Percentiles rank a stretch among this genome's conserved stretches.
These are phyloP conservation scores for Kwoniella sp. DNA, from an alignment of 768 basidiomycete species.

Conservation along the genomic window DNA sequence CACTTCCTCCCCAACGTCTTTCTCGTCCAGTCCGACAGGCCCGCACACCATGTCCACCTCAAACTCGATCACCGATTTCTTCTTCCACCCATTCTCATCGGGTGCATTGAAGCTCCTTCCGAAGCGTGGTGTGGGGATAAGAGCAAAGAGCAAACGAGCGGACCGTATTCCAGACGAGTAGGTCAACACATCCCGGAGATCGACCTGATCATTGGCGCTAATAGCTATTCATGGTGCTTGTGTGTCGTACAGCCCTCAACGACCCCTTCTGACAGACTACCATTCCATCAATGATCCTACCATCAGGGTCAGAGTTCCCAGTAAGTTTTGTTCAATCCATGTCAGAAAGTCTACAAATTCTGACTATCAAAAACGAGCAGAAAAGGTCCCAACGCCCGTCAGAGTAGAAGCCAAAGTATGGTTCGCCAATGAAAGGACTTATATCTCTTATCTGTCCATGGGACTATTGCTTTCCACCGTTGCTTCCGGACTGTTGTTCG, in stretches of 20 bases:
- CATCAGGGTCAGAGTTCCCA: slow-evolving; percentile 44
- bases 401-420: slow-evolving; percentile 94
- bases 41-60: background rate
- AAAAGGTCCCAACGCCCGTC: slow-evolving; percentile 58
- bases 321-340: slow-evolving; percentile 25
- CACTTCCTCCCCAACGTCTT: background rate
- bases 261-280: slow-evolving; percentile 41
- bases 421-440: slow-evolving; percentile 90
- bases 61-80: slow-evolving; percentile 31
- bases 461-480: slow-evolving; percentile 81
- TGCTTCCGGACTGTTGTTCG: slow-evolving; percentile 82
- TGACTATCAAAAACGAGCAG: slow-evolving; percentile 23
- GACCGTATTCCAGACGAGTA: slow-evolving; percentile 54
- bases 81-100: slow-evolving; percentile 49
- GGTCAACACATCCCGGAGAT: slow-evolving; percentile 15
- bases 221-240: too few relatives aligned
- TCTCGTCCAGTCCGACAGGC: background rate
- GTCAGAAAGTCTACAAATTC: background rate
- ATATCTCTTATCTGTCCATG: slow-evolving; percentile 89
- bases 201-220: too few relatives aligned
- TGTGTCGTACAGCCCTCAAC: slow-evolving; percentile 7
- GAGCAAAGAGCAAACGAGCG: slow-evolving; percentile 51
- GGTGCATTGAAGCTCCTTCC: slow-evolving; percentile 45
- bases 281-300: slow-evolving; percentile 48
- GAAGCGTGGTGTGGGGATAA: slow-evolving; percentile 26